A percentile compares a stretch with the other conserved stretches of the same genome.
Evolutionary conservation across 2,329 filamentous ascomycete species (phyloP).

Genomic region (Colletotrichum sp.): DNA sequence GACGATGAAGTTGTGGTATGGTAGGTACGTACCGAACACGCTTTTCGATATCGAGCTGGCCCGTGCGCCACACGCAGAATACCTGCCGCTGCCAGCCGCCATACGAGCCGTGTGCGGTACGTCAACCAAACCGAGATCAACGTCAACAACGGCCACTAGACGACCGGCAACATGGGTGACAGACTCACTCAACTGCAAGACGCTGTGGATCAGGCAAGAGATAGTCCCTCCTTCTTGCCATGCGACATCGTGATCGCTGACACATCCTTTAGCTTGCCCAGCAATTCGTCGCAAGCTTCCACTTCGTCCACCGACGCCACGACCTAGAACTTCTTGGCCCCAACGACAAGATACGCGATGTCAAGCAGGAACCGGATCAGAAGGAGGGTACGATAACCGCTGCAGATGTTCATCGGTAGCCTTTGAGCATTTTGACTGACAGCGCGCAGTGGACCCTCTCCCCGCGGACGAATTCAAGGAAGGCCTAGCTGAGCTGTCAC

Average conservation of each 20-base stretch:
- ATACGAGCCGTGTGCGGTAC: neutral
- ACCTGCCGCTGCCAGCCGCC: neutral
- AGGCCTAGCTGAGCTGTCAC: slow-evolving; percentile 74
- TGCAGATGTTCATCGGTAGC: neutral
- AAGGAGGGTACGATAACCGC: slow-evolving; percentile 48
- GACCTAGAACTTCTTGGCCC: slow-evolving; percentile 65
- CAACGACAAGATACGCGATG: slow-evolving; percentile 62
- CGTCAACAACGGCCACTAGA: neutral
- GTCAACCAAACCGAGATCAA: neutral
- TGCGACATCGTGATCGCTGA: neutral
- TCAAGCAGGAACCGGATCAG: slow-evolving; percentile 57
- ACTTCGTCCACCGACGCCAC: slow-evolving; percentile 72
- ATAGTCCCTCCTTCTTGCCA: neutral
- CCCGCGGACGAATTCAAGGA: slow-evolving; percentile 68
- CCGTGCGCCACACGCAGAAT: neutral
- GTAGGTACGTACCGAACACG: neutral
- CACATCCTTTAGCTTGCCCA: slow-evolving; percentile 60
- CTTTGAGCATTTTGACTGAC: slow-evolving; percentile 7
- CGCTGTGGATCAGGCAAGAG: slow-evolving; percentile 76
- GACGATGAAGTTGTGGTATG: neutral
- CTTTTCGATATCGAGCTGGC: neutral
- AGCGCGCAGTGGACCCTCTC: slow-evolving; percentile 60
- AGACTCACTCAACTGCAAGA: slow-evolving; percentile 85
- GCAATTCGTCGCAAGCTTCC: slow-evolving; percentile 71
- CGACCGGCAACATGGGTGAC: slow-evolving; percentile 64